These are phyloP conservation scores for Bothriochloa decipiens DNA, from an alignment of 176 grass and related monocot genomes.

Conservation along the genomic window DNA sequence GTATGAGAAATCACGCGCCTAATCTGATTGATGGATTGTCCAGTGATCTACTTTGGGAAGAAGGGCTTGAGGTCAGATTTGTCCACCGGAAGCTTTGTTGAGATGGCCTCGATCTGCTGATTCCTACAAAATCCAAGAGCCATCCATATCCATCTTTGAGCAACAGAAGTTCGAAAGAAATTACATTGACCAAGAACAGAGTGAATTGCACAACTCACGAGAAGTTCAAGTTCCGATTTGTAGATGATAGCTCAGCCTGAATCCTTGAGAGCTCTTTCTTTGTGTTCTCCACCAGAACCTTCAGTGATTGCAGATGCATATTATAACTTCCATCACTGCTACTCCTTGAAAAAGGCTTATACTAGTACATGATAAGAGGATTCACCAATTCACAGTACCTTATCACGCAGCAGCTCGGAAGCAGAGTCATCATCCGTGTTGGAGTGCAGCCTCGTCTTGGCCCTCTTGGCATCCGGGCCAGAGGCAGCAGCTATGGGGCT, in stretches of 20 bases:
- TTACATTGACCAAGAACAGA: background rate
- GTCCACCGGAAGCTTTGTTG: slow-evolving; percentile 76
- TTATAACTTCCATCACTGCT: background rate
- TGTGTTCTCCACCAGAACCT: slow-evolving; percentile 81
- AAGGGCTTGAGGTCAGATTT: slow-evolving; percentile 85
- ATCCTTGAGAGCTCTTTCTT: slow-evolving; percentile 93
- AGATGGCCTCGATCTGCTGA: slow-evolving; percentile 79
- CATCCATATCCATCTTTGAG: slow-evolving; percentile 11
- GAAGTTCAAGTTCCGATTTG: slow-evolving; percentile 68
- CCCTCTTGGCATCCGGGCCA: slow-evolving; percentile 57
- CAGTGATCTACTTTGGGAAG: slow-evolving; percentile 72
- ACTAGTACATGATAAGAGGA: background rate
- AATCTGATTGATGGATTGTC: background rate
- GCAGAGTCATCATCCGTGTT: slow-evolving; percentile 37
- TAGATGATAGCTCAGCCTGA: slow-evolving; percentile 69
- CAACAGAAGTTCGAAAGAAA: background rate
- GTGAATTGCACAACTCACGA: slow-evolving; percentile 48
- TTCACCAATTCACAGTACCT: slow-evolving; percentile 37
- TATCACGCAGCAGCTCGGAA: slow-evolving; percentile 58
- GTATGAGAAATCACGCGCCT: background rate
- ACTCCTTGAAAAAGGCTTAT: background rate
- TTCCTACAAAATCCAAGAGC: slow-evolving; percentile 44
- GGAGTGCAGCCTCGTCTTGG: slow-evolving; percentile 55
- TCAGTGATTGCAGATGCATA: slow-evolving; percentile 35
- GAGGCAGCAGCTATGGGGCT: slow-evolving; percentile 40